Evolutionary conservation across 2,329 filamentous ascomycete species (phyloP).

Genomic region (Fusarium sp.): DNA sequence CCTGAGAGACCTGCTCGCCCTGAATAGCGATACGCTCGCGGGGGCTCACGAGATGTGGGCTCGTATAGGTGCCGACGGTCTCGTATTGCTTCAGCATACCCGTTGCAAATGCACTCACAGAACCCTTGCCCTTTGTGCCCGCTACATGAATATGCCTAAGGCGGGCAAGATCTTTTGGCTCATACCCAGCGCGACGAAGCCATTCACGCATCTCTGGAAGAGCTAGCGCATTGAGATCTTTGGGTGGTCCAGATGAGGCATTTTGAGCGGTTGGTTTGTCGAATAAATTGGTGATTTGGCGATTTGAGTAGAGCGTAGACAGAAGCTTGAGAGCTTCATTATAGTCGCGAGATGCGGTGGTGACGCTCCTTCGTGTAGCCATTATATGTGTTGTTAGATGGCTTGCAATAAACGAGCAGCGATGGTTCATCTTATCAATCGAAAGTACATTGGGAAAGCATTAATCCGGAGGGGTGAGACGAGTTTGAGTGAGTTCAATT

Average conservation of each 20-base stretch:
- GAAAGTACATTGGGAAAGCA: background rate
- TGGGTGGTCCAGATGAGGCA: constrained; percentile 55
- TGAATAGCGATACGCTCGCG: constrained; percentile 87
- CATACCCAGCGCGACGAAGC: constrained; percentile 79
- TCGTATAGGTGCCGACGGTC: constrained; percentile 81
- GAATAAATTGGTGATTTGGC: constrained; percentile 68
- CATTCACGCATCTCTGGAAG: constrained; percentile 86
- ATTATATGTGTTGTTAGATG: constrained; percentile 5
- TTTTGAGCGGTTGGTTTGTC: constrained; percentile 44
- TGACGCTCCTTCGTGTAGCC: constrained; percentile 14
- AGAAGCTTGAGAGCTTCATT: constrained; percentile 78
- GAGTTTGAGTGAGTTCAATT: background rate
- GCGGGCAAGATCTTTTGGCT: constrained; percentile 57
- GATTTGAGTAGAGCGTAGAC: constrained; percentile 83
- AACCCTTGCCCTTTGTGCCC: constrained; percentile 95
- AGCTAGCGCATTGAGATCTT: constrained; percentile 74
- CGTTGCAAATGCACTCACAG: constrained; percentile 84
- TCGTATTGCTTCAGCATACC: constrained; percentile 71
- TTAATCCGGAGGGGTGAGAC: background rate
- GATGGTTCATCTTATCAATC: constrained; percentile 1
- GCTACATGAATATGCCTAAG: constrained; percentile 80
- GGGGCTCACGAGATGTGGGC: constrained; percentile 84
- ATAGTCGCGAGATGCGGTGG: constrained; percentile 55
- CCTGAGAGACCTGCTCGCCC: constrained; percentile 74
- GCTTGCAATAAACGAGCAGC: background rate